Conservation (phyloP, 2,329 filamentous ascomycete genomes). For the Aspergillus brasiliensis region DNA sequence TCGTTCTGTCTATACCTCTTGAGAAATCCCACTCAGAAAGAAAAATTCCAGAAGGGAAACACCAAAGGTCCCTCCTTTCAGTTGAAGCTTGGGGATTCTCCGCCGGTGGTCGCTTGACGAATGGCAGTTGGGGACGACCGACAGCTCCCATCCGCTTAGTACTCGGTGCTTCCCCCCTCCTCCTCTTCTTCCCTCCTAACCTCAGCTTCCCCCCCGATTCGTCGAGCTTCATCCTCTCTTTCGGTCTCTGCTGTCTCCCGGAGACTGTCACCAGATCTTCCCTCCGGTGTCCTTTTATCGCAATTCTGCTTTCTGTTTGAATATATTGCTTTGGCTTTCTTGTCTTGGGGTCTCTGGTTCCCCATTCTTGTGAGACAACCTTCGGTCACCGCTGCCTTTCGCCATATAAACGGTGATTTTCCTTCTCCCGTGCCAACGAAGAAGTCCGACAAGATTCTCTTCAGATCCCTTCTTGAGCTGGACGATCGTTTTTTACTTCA, state of each 20-base stretch:
- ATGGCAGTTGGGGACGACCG: slow-evolving; percentile 26
- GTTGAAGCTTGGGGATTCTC: slow-evolving; percentile 15
- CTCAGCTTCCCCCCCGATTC: slow-evolving; percentile 12
- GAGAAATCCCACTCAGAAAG: slow-evolving; percentile 2
- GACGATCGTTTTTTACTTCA: background rate
- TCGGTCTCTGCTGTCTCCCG: slow-evolving; percentile 14
- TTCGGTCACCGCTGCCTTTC: slow-evolving; percentile 15
- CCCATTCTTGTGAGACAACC: slow-evolving; percentile 6
- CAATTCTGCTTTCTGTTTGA: slow-evolving; percentile 16
- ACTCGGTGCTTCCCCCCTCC: slow-evolving; percentile 25
- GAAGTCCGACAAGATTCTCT: slow-evolving; percentile 11
- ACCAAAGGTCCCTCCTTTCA: slow-evolving; percentile 11
- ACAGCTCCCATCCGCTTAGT: slow-evolving; percentile 25
- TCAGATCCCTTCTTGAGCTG: background rate
- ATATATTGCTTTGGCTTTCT: slow-evolving; percentile 17
- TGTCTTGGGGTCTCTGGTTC: slow-evolving; percentile 7
- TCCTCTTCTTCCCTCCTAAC: slow-evolving; percentile 19
- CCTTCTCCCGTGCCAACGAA: slow-evolving; percentile 18
- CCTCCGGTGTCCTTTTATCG: slow-evolving; percentile 7
- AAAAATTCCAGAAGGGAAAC: slow-evolving; percentile 1
- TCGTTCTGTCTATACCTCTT: background rate
- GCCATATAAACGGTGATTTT: slow-evolving; percentile 13
- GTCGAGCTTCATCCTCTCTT: slow-evolving; percentile 24
- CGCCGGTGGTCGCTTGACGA: slow-evolving; percentile 18
- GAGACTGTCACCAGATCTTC: slow-evolving; percentile 11